These are phyloP conservation scores for Fonsecaea pedrosoi DNA, from an alignment of 2,329 filamentous ascomycete species.

Conservation along the genomic window DNA sequence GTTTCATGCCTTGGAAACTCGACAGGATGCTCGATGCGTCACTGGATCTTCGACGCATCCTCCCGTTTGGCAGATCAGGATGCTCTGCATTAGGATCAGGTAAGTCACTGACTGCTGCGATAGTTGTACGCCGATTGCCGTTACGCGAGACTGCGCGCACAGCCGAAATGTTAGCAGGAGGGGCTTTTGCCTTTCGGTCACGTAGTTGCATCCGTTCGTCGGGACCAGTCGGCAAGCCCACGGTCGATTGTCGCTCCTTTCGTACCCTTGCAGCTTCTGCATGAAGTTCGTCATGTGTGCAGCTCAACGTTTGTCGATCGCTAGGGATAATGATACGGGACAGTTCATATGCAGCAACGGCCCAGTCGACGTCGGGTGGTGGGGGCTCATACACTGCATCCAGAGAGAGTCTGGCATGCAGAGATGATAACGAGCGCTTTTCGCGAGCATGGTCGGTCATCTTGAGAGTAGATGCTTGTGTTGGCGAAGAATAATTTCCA, in stretches of 20 bases:
- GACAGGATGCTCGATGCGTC: constrained; percentile 43
- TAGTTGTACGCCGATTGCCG: constrained; percentile 66
- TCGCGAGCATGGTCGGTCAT: constrained; percentile 70
- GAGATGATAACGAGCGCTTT: constrained; percentile 35
- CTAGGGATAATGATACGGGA: constrained; percentile 81
- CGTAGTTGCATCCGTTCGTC: constrained; percentile 73
- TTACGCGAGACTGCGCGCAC: constrained; percentile 56
- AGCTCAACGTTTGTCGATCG: constrained; percentile 76
- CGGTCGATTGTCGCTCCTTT: constrained; percentile 68
- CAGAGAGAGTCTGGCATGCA: constrained; percentile 37
- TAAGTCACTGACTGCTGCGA: constrained; percentile 60
- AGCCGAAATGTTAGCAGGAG: constrained; percentile 58
- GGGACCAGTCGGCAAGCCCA: constrained; percentile 52
- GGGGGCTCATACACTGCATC: constrained; percentile 65
- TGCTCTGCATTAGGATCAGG: constrained; percentile 44
- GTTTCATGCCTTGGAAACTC: constrained; percentile 42
- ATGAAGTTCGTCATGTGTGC: constrained; percentile 77
- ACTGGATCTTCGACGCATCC: constrained; percentile 43
- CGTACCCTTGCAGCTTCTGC: constrained; percentile 68
- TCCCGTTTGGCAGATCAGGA: constrained; percentile 26
- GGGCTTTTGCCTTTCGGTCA: constrained; percentile 65
- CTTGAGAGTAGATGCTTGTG: constrained; percentile 84
- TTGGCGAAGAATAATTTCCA: constrained; percentile 84
- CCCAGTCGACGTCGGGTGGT: constrained; percentile 84
- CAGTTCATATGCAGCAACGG: constrained; percentile 80